These are phyloP conservation scores for Backusella westeae DNA, from an alignment of 192 early-diverging fungal species.

Conservation along the genomic window DNA sequence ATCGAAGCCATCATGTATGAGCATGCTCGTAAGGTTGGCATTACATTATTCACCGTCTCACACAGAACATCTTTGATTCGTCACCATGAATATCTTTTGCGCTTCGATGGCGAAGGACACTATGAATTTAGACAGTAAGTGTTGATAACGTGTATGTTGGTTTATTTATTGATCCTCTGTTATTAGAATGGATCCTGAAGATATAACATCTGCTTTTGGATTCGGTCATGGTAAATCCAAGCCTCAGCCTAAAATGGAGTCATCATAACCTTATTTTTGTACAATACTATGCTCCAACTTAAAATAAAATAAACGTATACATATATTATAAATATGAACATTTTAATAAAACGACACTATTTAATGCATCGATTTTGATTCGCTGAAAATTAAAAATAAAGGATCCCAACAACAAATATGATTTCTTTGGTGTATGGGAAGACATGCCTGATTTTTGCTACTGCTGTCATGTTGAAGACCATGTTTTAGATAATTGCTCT, in stretches of 20 bases:
- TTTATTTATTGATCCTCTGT: background rate
- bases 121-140: conserved; percentile 58
- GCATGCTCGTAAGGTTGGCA: conserved; percentile 53
- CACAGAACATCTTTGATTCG: conserved; percentile 46
- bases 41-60: conserved; percentile 64
- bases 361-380: no score
- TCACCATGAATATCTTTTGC: conserved; percentile 58
- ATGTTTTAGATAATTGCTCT: no score
- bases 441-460: no score
- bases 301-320: background rate
- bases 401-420: no score
- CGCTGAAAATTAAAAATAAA: no score
- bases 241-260: conserved; percentile 37
- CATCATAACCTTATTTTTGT: background rate
- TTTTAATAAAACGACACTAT: no score
- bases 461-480: no score
- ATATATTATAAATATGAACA: background rate
- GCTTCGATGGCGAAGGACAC: conserved; percentile 62
- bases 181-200: conserved; percentile 43
- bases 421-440: no score
- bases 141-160: background rate
- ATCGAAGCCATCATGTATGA: conserved; percentile 76
- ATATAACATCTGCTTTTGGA: conserved; percentile 42
- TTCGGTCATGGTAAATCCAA: conserved; percentile 54
- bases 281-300: background rate